A percentile compares a stretch with the other conserved stretches of the same genome.
Conservation (phyloP, 1,284 basidiomycete species). For the Cryptococcus jaspeensis region DNA sequence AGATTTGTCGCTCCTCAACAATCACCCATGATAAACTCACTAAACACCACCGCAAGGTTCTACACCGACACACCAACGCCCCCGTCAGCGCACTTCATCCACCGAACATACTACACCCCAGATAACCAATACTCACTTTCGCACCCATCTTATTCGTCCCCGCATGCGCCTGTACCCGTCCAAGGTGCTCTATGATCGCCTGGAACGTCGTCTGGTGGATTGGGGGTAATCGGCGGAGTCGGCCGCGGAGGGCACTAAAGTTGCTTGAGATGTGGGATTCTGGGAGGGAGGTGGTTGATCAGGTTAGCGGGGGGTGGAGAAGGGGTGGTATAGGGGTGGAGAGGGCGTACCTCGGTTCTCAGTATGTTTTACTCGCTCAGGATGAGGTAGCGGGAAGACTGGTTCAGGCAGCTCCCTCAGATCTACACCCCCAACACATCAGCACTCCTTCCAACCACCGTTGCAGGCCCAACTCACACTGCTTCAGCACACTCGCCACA, state of each 20-base stretch:
- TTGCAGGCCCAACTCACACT: conserved; percentile 42
- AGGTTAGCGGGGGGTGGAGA: neutral
- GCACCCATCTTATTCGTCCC: conserved; percentile 92
- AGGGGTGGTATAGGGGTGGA: too few relatives aligned
- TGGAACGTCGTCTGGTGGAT: conserved; percentile 89
- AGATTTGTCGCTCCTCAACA: neutral
- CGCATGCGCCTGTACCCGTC: conserved; percentile 66
- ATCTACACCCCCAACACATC: conserved; percentile 59
- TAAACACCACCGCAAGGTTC: conserved; percentile 81
- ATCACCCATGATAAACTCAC: neutral
- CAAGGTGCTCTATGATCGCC: conserved; percentile 82
- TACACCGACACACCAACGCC: conserved; percentile 1
- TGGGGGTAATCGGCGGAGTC: conserved; percentile 76
- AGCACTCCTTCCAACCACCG: neutral
- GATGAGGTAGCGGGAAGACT: conserved; percentile 78
- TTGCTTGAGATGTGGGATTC: conserved; percentile 69
- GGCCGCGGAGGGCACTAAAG: conserved; percentile 70
- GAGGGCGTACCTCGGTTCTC: conserved; percentile 63
- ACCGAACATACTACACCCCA: conserved; percentile 36
- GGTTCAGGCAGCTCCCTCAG: conserved; percentile 90
- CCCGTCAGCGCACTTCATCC: conserved; percentile 12
- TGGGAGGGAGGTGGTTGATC: conserved; percentile 31
- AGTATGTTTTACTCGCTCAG: conserved; percentile 80
- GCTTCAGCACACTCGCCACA: conserved; percentile 89
- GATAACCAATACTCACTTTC: conserved; percentile 54